These are phyloP conservation scores for Uronychia binucleata DNA, from an alignment of 73 alveolate species.

Conservation along the genomic window DNA sequence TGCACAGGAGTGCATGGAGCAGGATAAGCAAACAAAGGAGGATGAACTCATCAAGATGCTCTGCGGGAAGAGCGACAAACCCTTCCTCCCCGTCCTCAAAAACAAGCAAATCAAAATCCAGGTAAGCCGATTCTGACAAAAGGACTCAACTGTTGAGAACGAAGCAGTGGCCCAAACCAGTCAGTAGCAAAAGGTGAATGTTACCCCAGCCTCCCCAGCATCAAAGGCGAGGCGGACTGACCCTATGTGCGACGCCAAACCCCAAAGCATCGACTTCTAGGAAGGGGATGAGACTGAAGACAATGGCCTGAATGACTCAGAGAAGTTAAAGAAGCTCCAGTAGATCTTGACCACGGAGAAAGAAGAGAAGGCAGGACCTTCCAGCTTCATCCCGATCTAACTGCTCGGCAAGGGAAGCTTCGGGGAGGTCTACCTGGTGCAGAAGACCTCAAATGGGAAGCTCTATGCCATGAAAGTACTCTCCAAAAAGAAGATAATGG, in stretches of 20 bases:
- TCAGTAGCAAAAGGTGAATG: neutral
- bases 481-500: constrained; percentile 90
- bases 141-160: neutral
- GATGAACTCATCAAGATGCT: constrained; percentile 8
- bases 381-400: constrained; percentile 77
- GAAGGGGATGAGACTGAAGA: neutral
- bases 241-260: neutral
- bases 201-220: neutral
- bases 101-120: neutral
- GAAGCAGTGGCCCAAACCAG: neutral
- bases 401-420: constrained; percentile 83
- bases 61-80: constrained; percentile 8
- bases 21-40: constrained; percentile 3
- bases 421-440: constrained; percentile 94
- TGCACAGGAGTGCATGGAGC: constrained; percentile 6
- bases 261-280: neutral
- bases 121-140: neutral
- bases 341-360: neutral
- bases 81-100: neutral
- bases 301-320: neutral
- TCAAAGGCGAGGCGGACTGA: neutral
- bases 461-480: constrained; percentile 95
- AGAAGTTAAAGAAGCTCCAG: constrained; percentile 8
- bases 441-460: constrained; percentile 77
- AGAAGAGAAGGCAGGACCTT: constrained; percentile 48